phyloP scores from a whole-genome alignment of 2,329 filamentous ascomycete genomes.

The Fusarium tanahbumbuense region DNA sequence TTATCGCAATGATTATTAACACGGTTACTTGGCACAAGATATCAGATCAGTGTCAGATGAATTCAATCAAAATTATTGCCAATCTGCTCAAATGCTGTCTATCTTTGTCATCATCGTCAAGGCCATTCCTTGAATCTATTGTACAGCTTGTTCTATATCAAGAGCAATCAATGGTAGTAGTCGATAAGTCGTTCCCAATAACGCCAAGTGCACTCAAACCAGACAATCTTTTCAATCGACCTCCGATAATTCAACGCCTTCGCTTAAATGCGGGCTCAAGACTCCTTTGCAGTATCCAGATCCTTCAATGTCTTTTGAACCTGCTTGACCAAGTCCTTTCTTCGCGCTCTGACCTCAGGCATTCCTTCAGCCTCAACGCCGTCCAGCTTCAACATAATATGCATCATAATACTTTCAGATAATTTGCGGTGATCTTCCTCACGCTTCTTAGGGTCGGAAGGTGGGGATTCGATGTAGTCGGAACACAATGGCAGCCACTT shows the following conservation, averaged over 20 bases:
- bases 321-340: slow-evolving; percentile 79
- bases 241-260: slow-evolving; percentile 18
- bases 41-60: background rate
- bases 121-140: slow-evolving; percentile 44
- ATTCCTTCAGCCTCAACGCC: slow-evolving; percentile 79
- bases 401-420: slow-evolving; percentile 79
- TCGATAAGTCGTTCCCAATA: slow-evolving; percentile 34
- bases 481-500: slow-evolving; percentile 74
- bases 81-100: slow-evolving; percentile 40
- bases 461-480: slow-evolving; percentile 71
- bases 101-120: slow-evolving; percentile 43
- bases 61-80: slow-evolving; percentile 15
- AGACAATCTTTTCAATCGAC: slow-evolving; percentile 31
- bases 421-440: slow-evolving; percentile 80
- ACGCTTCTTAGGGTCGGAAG: slow-evolving; percentile 73
- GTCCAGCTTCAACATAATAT: slow-evolving; percentile 81
- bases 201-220: slow-evolving; percentile 39
- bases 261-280: slow-evolving; percentile 18
- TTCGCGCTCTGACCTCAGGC: slow-evolving; percentile 68
- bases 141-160: slow-evolving; percentile 46
- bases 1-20: slow-evolving; percentile 8
- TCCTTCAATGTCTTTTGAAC: slow-evolving; percentile 74
- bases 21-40: background rate
- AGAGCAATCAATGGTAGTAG: slow-evolving; percentile 31
- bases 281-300: slow-evolving; percentile 64